A percentile compares a stretch with the other conserved stretches of the same genome.
Conservation (phyloP, 169 alveolate genomes). For the Eimeria maxima region DNA sequence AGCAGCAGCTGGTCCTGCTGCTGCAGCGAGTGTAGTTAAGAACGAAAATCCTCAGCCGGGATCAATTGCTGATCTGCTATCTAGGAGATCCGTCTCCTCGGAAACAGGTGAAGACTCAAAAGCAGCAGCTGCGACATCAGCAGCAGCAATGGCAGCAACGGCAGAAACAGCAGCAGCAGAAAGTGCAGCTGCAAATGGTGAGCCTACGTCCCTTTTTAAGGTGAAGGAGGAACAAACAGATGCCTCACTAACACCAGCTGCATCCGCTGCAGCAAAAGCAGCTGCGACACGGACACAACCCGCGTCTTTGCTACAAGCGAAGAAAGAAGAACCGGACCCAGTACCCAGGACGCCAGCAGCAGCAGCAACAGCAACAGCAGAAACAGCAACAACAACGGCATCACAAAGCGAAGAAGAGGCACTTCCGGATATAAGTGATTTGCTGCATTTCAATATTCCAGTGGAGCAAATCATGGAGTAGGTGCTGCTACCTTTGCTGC, state of each 20-base stretch:
- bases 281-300: neutral
- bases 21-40: neutral
- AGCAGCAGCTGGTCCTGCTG: constrained; percentile 26
- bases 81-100: neutral
- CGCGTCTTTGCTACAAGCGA: neutral
- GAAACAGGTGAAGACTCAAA: neutral
- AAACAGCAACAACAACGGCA: neutral
- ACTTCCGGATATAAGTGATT: constrained; percentile 37
- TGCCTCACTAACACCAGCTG: neutral
- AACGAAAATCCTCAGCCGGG: constrained; percentile 37
- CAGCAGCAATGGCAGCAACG: neutral
- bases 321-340: constrained; percentile 1
- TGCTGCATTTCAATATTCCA: constrained; percentile 54
- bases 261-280: neutral
- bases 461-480: constrained; percentile 42
- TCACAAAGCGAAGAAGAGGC: neutral
- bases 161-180: neutral
- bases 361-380: neutral
- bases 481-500: neutral
- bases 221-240: neutral
- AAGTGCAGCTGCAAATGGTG: neutral
- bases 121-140: neutral
- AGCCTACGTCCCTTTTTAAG: neutral
- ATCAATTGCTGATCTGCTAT: constrained; percentile 22
- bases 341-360: neutral